Conservation (phyloP, 805 yeast species). For the Myxozyma kluyveri region DNA sequence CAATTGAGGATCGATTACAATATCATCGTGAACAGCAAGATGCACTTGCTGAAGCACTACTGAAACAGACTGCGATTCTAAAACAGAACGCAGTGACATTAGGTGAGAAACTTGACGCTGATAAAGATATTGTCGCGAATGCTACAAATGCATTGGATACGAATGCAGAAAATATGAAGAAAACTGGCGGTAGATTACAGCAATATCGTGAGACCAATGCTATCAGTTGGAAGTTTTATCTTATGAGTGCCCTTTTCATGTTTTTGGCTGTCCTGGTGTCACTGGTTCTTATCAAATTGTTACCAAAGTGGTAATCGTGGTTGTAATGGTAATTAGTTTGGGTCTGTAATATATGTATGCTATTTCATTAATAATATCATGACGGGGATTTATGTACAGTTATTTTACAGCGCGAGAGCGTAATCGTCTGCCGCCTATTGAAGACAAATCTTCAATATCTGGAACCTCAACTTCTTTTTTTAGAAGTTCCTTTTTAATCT, state of each 20-base stretch:
- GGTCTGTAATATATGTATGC: not conserved
- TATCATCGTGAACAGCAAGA: constrained; percentile 43
- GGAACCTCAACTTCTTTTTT: not conserved
- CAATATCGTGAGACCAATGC: constrained; percentile 39
- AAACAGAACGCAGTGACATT: constrained; percentile 49
- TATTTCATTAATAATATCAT: not conserved
- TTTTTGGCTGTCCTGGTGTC: constrained; percentile 36
- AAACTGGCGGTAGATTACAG: constrained; percentile 38
- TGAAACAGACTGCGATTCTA: constrained; percentile 48
- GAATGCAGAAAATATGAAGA: constrained; percentile 38
- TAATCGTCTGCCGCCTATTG: not conserved
- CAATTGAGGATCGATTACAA: constrained; percentile 23
- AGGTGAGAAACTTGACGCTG: constrained; percentile 42
- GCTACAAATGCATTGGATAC: constrained; percentile 40
- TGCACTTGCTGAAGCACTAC: constrained; percentile 48
- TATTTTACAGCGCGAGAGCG: not conserved
- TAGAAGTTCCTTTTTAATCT: not conserved
- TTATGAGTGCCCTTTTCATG: constrained; percentile 39
- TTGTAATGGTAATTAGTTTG: too few species aligned
- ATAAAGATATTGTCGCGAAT: constrained; percentile 37
- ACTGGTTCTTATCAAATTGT: constrained; percentile 38
- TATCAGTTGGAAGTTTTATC: constrained; percentile 44
- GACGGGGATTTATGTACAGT: not conserved
- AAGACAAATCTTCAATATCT: not conserved
- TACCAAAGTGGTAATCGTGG: constrained; percentile 24